Percentiles rank a stretch among this genome's conserved stretches.
Conservation (phyloP, 2,329 filamentous ascomycete species). For the Ceratocystis albifundus region DNA sequence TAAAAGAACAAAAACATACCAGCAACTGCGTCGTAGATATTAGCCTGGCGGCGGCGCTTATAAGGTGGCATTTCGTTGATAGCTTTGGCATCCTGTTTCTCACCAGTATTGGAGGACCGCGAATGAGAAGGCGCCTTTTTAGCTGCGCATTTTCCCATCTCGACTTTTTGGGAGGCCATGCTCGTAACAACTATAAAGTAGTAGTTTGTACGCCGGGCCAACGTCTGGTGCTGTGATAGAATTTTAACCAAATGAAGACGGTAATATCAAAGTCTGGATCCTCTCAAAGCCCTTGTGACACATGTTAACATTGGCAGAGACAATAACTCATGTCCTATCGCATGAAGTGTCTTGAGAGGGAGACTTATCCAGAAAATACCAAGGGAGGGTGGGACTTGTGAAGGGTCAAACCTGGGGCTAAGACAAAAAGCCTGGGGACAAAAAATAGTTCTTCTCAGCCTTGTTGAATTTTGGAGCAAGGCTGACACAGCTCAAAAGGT, state of each 20-base stretch:
- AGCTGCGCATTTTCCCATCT: not conserved
- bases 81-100: not conserved
- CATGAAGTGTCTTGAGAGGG: not conserved
- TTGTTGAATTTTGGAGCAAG: slow-evolving; percentile 6
- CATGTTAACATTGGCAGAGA: not conserved
- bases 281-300: not conserved
- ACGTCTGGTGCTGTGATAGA: not conserved
- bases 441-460: slow-evolving; percentile 5
- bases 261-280: not conserved
- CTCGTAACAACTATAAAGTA: not conserved
- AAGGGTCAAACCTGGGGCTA: not conserved
- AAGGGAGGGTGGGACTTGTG: not conserved
- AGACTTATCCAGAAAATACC: not conserved
- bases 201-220: not conserved
- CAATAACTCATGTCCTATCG: too few relatives aligned
- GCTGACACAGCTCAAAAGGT: slow-evolving; percentile 1
- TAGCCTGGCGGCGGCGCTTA: slow-evolving; percentile 35
- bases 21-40: slow-evolving; percentile 62
- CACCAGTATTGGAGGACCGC: not conserved
- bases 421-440: not conserved
- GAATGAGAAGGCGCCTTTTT: not conserved
- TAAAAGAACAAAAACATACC: slow-evolving; percentile 34
- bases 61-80: not conserved
- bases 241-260: slow-evolving; percentile 3
- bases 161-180: not conserved